Percentiles rank a stretch among this genome's conserved stretches.
Conservation (phyloP, 768 basidiomycete species). For the Auricularia cornea region DNA sequence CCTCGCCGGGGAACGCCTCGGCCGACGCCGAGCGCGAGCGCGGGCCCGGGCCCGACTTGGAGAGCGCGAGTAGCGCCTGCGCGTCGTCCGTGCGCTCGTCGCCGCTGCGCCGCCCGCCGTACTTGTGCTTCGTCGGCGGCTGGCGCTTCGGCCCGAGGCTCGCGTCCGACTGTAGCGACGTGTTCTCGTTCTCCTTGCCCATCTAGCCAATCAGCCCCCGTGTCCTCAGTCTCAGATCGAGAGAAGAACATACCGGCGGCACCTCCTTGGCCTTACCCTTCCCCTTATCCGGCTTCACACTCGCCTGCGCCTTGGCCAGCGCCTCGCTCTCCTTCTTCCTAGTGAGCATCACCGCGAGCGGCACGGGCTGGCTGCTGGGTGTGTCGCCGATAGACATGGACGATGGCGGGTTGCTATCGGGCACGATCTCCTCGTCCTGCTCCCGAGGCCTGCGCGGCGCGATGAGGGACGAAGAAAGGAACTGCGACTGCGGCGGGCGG, state of each 20-base stretch:
- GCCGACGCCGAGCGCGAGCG: background rate
- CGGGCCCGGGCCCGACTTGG: background rate
- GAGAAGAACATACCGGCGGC: too few relatives aligned
- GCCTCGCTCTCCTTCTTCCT: background rate
- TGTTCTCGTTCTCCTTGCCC: too few relatives aligned
- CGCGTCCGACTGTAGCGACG: too few relatives aligned
- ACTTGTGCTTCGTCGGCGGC: background rate
- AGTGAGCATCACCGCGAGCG: background rate
- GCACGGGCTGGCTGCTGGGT: background rate
- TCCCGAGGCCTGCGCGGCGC: too few relatives aligned
- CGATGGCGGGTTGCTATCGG: background rate
- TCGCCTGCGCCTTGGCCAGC: too few relatives aligned
- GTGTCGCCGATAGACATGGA: background rate
- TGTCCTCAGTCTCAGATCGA: too few relatives aligned
- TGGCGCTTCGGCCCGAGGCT: too few relatives aligned
- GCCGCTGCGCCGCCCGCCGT: background rate
- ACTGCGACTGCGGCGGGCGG: background rate
- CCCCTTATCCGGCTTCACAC: too few relatives aligned
- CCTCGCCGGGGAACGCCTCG: background rate
- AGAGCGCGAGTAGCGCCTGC: too few relatives aligned
- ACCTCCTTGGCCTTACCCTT: too few relatives aligned
- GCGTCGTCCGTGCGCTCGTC: background rate
- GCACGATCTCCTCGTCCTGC: background rate
- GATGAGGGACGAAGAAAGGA: background rate
- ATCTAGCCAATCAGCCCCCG: too few relatives aligned